phyloP scores from a whole-genome alignment of 768 basidiomycete genomes.

The Mycena vulgaris region DNA sequence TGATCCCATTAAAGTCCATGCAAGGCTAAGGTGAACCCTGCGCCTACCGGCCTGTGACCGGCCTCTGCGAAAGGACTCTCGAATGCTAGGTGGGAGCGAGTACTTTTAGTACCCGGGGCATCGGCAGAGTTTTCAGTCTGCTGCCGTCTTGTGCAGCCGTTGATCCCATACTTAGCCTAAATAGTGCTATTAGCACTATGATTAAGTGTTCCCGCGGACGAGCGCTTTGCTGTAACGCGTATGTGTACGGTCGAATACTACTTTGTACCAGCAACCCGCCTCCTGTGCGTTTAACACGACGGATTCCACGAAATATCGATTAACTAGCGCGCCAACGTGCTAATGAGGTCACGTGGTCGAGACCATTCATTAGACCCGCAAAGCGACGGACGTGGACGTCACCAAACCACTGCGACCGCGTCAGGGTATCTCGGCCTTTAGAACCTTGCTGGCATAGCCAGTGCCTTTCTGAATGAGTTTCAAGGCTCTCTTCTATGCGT shows the following conservation, averaged over 20 bases:
- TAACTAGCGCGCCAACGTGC: not conserved
- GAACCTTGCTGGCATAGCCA: constrained; percentile 2
- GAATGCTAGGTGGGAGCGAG: not conserved
- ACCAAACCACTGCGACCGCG: not conserved
- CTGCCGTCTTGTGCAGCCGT: constrained; percentile 3
- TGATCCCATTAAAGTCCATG: not conserved
- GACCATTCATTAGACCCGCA: not conserved
- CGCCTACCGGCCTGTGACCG: no score
- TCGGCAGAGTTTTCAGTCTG: not conserved
- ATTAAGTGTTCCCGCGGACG: not conserved
- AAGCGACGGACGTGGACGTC: not conserved
- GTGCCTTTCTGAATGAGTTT: constrained; percentile 67
- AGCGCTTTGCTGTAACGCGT: not conserved
- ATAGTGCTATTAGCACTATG: no score
- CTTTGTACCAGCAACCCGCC: not conserved
- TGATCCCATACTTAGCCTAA: not conserved
- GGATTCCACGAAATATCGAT: no score
- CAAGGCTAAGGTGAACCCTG: not conserved
- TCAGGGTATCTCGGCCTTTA: not conserved
- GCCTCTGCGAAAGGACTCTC: no score
- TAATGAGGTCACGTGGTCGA: not conserved
- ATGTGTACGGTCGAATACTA: not conserved
- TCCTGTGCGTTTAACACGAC: no score
- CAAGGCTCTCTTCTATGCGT: constrained; percentile 83
- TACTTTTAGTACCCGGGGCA: constrained; percentile 2